Percentiles rank a stretch among this genome's conserved stretches.
Conservation (phyloP, 1,284 basidiomycete genomes). For the Singerocomus rubriflavus region DNA sequence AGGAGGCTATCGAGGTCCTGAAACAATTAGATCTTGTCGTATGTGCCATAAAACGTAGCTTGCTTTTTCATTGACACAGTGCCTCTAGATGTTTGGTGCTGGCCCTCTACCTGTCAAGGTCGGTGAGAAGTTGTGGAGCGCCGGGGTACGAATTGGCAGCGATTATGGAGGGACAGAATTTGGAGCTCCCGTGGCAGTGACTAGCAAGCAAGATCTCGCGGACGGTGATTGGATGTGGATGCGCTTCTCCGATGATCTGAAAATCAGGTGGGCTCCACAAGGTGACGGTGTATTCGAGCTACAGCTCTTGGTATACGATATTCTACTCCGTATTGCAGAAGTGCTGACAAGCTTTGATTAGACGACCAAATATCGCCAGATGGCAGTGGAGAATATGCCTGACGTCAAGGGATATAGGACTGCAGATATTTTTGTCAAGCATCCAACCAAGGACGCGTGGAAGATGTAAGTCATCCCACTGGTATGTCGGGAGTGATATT, state of each 20-base stretch:
- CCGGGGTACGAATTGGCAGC: constrained; percentile 13
- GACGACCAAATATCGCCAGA: background rate
- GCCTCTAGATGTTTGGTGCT: constrained; percentile 16
- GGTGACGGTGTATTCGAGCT: constrained; percentile 4
- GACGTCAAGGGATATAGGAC: constrained; percentile 2
- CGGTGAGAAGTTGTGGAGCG: constrained; percentile 15
- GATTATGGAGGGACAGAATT: constrained; percentile 27
- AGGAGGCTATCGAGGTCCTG: constrained; percentile 6
- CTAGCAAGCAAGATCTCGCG: background rate
- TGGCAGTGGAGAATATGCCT: background rate
- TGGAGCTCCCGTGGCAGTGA: constrained; percentile 13
- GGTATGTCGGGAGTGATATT: no score
- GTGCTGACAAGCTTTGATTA: constrained; percentile 3
- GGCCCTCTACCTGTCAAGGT: constrained; percentile 18
- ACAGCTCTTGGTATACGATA: background rate
- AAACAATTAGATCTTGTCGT: constrained; percentile 13
- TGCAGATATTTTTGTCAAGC: constrained; percentile 3
- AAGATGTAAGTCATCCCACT: constrained; percentile 27
- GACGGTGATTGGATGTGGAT: constrained; percentile 32
- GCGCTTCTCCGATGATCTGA: constrained; percentile 9
- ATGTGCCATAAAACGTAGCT: constrained; percentile 1
- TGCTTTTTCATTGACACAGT: no score
- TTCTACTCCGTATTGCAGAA: constrained; percentile 21
- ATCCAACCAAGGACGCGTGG: constrained; percentile 7
- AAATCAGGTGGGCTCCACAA: constrained; percentile 16